Evolutionary conservation across 306 rosid species (phyloP).

Genomic region (Glycine tomentella): DNA sequence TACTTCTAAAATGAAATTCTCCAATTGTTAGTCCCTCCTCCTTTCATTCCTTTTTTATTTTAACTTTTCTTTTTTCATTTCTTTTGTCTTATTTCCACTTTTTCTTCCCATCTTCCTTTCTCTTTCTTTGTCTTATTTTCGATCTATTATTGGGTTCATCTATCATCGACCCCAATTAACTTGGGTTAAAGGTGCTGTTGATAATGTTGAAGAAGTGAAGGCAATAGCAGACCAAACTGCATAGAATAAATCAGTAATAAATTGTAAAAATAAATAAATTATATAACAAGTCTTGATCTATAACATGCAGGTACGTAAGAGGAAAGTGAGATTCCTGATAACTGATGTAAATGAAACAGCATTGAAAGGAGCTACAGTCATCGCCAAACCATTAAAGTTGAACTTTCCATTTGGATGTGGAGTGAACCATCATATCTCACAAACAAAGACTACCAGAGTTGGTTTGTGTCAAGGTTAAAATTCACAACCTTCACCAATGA

Average conservation of each 20-base stretch:
- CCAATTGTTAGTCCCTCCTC: neutral
- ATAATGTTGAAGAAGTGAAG: too few relatives aligned
- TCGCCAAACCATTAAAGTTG: constrained; percentile 48
- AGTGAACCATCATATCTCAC: constrained; percentile 61
- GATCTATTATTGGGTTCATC: too few relatives aligned
- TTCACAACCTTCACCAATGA: constrained; percentile 74
- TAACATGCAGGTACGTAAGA: constrained; percentile 63
- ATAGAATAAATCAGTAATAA: neutral
- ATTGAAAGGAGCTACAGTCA: constrained; percentile 55
- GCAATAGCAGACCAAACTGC: too few relatives aligned
- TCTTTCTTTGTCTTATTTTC: too few relatives aligned
- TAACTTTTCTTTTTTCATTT: too few relatives aligned
- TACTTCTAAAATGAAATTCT: neutral
- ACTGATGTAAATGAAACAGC: constrained; percentile 50
- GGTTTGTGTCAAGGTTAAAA: constrained; percentile 71
- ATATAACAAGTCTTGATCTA: neutral
- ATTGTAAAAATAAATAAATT: neutral
- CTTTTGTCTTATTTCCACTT: too few relatives aligned
- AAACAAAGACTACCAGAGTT: constrained; percentile 59
- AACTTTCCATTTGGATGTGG: constrained; percentile 72
- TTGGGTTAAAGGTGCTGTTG: too few relatives aligned
- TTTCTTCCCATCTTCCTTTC: too few relatives aligned
- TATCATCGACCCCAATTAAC: too few relatives aligned
- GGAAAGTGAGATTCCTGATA: constrained; percentile 59
- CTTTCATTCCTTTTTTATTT: too few relatives aligned